Evolutionary conservation across 225 moss, liverwort and hornwort genomes (phyloP).

Genomic region (Pseudoscleropodium purum): DNA sequence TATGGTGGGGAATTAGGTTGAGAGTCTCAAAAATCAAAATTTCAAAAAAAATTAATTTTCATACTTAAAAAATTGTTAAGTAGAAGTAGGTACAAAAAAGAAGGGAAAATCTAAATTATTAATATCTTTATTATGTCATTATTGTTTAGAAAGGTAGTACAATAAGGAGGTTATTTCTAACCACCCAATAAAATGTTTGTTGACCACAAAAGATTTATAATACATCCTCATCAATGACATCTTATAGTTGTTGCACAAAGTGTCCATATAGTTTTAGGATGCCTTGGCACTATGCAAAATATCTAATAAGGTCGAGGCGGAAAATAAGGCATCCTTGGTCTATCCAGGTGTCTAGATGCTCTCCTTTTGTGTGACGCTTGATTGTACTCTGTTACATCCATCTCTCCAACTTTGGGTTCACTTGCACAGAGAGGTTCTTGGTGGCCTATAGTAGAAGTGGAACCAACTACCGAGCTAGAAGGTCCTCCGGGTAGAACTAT

Average conservation of each 20-base stretch:
- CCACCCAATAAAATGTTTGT: background rate
- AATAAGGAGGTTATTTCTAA: background rate
- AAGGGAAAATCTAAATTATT: too few species aligned
- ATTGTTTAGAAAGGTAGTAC: too few species aligned
- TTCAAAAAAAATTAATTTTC: too few species aligned
- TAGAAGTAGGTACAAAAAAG: too few species aligned
- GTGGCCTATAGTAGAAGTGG: background rate
- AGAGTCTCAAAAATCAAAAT: too few species aligned
- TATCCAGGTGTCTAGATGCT: background rate
- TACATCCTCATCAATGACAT: background rate
- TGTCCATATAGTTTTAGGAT: too few species aligned
- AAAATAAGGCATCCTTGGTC: background rate
- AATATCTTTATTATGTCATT: too few species aligned
- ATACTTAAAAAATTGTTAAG: too few species aligned
- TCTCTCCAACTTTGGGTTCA: background rate
- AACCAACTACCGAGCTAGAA: background rate
- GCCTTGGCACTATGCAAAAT: background rate
- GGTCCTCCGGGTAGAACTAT: rapidly evolving
- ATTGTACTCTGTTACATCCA: rapidly evolving
- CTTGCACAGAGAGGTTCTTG: background rate
- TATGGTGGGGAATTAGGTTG: too few species aligned
- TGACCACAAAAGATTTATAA: background rate
- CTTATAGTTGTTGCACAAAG: background rate
- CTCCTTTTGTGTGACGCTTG: rapidly evolving
- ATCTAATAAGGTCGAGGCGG: rapidly evolving